These are phyloP conservation scores for Rhodotorula sp. DNA, from an alignment of 1,284 basidiomycete species.

Conservation along the genomic window DNA sequence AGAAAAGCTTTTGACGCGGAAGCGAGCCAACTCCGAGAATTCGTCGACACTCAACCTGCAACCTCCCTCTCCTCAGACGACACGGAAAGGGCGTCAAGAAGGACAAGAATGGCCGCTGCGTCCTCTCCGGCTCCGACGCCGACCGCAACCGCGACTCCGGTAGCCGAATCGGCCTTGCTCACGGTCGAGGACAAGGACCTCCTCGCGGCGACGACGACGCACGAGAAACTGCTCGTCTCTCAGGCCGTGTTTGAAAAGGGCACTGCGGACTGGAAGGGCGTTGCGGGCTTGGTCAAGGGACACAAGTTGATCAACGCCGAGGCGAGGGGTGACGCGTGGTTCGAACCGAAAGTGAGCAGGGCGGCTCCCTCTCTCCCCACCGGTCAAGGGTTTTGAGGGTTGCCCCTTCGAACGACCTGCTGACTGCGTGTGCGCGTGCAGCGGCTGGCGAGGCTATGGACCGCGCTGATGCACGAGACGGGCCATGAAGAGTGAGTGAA, in stretches of 20 bases:
- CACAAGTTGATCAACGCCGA: conserved; percentile 19
- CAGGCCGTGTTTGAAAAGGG: conserved; percentile 58
- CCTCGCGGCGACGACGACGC: conserved; percentile 24
- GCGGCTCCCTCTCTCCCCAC: no score
- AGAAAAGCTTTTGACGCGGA: no score
- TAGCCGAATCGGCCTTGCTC: background rate
- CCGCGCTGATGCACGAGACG: conserved; percentile 8
- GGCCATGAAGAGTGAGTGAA: conserved; percentile 4
- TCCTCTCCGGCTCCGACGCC: background rate
- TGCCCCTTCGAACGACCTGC: no score
- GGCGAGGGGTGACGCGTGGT: conserved; percentile 10
- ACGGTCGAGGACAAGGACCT: conserved; percentile 5
- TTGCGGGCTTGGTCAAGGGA: conserved; percentile 14
- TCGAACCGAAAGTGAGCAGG: conserved; percentile 17
- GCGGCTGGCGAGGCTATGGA: conserved; percentile 6
- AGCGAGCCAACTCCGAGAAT: no score
- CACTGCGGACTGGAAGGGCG: conserved; percentile 55
- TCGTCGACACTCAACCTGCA: no score
- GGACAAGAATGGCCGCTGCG: background rate
- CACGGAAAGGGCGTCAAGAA: background rate
- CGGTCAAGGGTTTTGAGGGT: no score
- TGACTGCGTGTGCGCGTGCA: background rate
- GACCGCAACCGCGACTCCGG: background rate
- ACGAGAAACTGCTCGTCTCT: conserved; percentile 34
- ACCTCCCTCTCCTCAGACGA: no score